phyloP scores from a whole-genome alignment of 1,139 yeast genomes.

The Blastobotrys illinoisensis region DNA sequence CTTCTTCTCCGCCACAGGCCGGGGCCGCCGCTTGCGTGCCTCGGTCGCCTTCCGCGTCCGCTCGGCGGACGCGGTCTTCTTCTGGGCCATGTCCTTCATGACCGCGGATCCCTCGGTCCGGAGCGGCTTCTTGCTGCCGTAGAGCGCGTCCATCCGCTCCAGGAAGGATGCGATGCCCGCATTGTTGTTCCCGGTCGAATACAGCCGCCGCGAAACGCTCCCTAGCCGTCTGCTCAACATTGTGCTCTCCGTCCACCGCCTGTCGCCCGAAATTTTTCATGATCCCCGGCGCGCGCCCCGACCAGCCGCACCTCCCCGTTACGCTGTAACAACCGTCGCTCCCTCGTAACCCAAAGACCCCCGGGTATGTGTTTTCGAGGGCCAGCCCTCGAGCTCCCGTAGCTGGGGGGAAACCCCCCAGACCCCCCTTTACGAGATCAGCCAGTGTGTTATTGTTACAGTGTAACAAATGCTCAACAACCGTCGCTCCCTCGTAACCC shows the following conservation, averaged over 20 bases:
- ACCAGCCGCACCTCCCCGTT: neutral
- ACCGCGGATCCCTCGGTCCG: neutral
- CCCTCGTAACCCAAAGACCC: no score
- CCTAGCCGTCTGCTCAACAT: neutral
- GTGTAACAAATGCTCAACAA: no score
- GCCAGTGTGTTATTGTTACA: no score
- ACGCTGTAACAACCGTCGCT: no score
- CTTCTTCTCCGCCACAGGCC: neutral
- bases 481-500: no score
- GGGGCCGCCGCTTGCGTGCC: constrained; percentile 1
- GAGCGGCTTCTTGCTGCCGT: constrained; percentile 6
- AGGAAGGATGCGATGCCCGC: constrained; percentile 10
- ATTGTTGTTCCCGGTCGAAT: constrained; percentile 6
- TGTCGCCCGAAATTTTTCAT: neutral
- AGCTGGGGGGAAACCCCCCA: no score
- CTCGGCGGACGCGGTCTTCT: constrained; percentile 1
- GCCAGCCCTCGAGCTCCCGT: no score
- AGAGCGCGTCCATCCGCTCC: constrained; percentile 13
- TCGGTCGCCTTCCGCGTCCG: neutral
- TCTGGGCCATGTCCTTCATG: constrained; percentile 1
- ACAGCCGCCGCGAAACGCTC: constrained; percentile 1
- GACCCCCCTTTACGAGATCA: no score
- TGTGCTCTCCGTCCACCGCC: neutral
- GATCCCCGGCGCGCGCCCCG: neutral
- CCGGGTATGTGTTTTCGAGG: no score